Evolutionary conservation across 2,329 filamentous ascomycete species (phyloP).

Genomic region (Pseudogymnoascus sp.): DNA sequence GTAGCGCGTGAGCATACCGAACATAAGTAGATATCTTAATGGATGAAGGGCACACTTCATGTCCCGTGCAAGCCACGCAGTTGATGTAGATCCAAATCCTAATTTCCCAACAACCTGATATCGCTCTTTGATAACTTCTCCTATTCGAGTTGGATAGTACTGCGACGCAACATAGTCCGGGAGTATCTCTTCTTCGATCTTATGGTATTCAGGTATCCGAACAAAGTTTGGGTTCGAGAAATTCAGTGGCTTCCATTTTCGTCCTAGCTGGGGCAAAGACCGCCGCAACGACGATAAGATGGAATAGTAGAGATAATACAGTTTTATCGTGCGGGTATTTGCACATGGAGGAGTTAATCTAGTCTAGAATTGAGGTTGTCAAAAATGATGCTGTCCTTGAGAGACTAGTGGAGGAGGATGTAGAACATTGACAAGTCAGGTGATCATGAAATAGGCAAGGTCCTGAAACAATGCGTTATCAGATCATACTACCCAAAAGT

Average conservation of each 20-base stretch:
- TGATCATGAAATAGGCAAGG: not conserved
- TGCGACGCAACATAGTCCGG: not conserved
- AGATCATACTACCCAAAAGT: no score
- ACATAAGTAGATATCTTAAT: constrained; percentile 14
- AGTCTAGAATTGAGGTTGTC: not conserved
- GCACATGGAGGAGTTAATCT: not conserved
- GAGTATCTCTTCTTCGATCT: not conserved
- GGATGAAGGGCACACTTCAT: constrained; percentile 16
- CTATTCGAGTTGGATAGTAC: constrained; percentile 18
- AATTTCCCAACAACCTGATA: constrained; percentile 20
- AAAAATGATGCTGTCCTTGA: not conserved
- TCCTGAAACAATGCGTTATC: no score
- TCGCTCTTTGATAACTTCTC: constrained; percentile 14
- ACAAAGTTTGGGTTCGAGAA: constrained; percentile 6
- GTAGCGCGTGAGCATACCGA: constrained; percentile 8
- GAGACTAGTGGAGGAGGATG: not conserved
- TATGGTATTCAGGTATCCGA: not conserved
- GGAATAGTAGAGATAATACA: not conserved
- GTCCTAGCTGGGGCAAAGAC: not conserved
- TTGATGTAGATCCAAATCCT: constrained; percentile 19
- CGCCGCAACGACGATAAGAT: not conserved
- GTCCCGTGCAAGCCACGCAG: constrained; percentile 20
- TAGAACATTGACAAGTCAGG: not conserved
- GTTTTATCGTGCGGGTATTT: not conserved
- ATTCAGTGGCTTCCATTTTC: not conserved